Evolutionary conservation across 2,329 filamentous ascomycete genomes (phyloP), one percentile per base, ranked within the genome.

Genomic region (Leptographium wingfieldii): DNA sequence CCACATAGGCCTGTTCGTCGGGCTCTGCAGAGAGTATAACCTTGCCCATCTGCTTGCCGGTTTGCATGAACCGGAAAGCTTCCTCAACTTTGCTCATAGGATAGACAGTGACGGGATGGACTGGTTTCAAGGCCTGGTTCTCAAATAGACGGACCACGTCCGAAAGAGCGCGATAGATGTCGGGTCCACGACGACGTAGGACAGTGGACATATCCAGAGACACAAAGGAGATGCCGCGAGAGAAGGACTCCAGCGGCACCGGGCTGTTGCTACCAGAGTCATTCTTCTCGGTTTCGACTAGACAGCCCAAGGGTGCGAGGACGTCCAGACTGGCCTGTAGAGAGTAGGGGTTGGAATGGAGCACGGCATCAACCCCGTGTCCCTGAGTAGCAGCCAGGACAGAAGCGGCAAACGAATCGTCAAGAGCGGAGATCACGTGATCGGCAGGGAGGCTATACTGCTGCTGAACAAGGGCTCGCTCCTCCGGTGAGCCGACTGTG

Each of bases 311-410:
- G 9, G 68, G 69, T 40, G 73, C 73, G 16, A 80, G 66, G 59
- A 73, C 76, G 4, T 70, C 68, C 73, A 73, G 77, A 0, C 75
- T 73, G 48, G 74, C 72, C 3, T 69, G 68, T 3, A 77, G 64
- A 69, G 65, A 19, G 78, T 74, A 1, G 75, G 75, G 1, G 72
- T 65, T 0, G 77, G 67, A 76, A 65, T 78, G 73, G 19, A 75
- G 59, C 1, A 74, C 63, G 3, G 74, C 67, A 55, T 75, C 71
- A 14, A 73, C 70, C 12, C 73, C 73, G 19, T 64, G 63, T 3
- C 67, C 67, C 2, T 61, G 46, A 2, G 71, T 73, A 1, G 63
- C 62, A 7, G 55, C 59, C 29, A 64, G 63, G 19, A 74, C 62
- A 3, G 64, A 68, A 3, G 63, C 31, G 0, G 65, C 67, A 57